A percentile compares a stretch with the other conserved stretches of the same genome.
These are phyloP conservation scores for Lepiota brunneoincarnata DNA, from an alignment of 768 basidiomycete genomes.

Conservation along the genomic window DNA sequence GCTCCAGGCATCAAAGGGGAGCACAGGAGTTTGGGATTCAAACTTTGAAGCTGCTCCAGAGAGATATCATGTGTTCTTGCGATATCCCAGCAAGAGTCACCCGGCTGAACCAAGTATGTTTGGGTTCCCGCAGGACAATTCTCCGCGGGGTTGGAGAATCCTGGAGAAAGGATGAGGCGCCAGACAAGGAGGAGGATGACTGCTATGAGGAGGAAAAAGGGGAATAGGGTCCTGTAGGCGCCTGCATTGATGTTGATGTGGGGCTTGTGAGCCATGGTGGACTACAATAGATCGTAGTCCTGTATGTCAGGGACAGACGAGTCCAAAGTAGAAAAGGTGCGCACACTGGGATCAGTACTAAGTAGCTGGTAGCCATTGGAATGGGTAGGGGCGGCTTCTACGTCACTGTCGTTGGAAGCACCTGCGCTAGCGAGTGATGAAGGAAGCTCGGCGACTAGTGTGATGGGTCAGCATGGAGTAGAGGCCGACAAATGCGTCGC, in stretches of 20 bases:
- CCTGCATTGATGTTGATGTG: constrained; percentile 31
- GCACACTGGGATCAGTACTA: constrained; percentile 44
- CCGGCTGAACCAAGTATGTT: constrained; percentile 49
- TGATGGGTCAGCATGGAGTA: background rate
- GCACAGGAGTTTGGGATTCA: constrained; percentile 55
- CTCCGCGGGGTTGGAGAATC: constrained; percentile 29
- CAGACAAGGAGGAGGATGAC: constrained; percentile 62
- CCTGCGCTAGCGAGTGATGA: constrained; percentile 13
- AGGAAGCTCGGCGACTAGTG: constrained; percentile 29
- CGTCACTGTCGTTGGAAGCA: constrained; percentile 34
- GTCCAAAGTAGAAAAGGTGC: background rate
- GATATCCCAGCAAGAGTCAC: constrained; percentile 69
- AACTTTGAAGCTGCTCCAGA: constrained; percentile 47
- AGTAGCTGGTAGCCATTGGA: constrained; percentile 58
- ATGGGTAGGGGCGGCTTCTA: constrained; percentile 54
- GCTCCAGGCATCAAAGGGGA: constrained; percentile 58
- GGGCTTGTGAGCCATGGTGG: constrained; percentile 26
- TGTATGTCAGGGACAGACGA: background rate
- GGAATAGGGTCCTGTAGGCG: constrained; percentile 61
- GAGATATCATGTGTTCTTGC: constrained; percentile 44
- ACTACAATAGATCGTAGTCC: constrained; percentile 15
- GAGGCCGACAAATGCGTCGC: background rate
- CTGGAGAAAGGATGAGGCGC: constrained; percentile 50
- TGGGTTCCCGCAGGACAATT: constrained; percentile 40
- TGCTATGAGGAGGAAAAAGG: constrained; percentile 69